Evolutionary conservation across 176 grass and related monocot genomes (phyloP).

Genomic region (Bolboschoenus planiculmis): DNA sequence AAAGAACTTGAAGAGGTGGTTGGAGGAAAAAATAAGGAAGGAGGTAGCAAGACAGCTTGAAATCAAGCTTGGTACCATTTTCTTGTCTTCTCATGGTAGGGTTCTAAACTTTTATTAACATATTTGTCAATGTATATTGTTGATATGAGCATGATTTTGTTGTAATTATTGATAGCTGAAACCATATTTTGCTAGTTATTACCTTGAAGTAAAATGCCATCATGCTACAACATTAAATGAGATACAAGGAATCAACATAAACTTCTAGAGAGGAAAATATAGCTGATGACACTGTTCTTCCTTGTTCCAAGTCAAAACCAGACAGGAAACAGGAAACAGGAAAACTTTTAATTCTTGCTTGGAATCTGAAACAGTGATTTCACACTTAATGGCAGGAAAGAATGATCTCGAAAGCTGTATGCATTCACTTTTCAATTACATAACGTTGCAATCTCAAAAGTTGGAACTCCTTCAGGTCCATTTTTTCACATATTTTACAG

Average conservation of each 20-base stretch:
- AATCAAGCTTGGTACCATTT: conserved; percentile 35
- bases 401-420: conserved; percentile 45
- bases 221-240: background rate
- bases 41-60: conserved; percentile 37
- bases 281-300: background rate
- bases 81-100: conserved; percentile 37
- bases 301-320: background rate
- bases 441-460: conserved; percentile 41
- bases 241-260: background rate
- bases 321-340: background rate
- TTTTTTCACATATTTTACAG: background rate
- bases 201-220: background rate
- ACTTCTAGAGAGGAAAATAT: background rate
- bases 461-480: conserved; percentile 57
- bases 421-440: conserved; percentile 39
- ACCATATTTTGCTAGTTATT: background rate
- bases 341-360: background rate
- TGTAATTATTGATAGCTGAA: background rate
- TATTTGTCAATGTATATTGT: background rate
- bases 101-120: background rate
- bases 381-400: conserved; percentile 2
- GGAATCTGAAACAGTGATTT: conserved; percentile 9
- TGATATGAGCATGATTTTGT: background rate
- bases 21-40: conserved; percentile 35
- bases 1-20: conserved; percentile 53